Base-by-base conservation (phyloP, 1,284 basidiomycete species). In the Phellinidium pouzarii region DNA sequence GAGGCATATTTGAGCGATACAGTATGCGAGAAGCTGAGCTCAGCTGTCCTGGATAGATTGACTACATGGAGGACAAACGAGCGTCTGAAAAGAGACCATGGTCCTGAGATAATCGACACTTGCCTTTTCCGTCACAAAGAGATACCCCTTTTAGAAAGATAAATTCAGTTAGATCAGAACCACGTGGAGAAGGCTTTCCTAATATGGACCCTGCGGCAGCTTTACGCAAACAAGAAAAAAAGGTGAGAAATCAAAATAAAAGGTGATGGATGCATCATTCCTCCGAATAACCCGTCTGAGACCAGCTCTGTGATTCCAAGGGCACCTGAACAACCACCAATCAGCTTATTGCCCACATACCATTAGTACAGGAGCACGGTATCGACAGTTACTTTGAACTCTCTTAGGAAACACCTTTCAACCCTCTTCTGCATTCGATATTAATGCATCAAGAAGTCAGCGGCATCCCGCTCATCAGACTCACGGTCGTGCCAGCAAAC, bases 1-100 rank as follows among this genome's bases (percentile, higher is more conserved):
- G 42, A 54, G 11, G 31, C 47, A 43, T 54, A 54, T 54, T 54
- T 54, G 47, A 54, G n/a, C n/a, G n/a, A n/a, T n/a, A n/a, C n/a
- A 54, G 40, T 38, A 34, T n/a, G n/a, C n/a, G n/a, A n/a, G 38
- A 54, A 17, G 23, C 37, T 44, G 36, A 38, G 44, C 20, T 38
- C 29, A 31, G 45, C 27, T 45, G 17, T 19, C 42, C 48, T 37
- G 46, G 44, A 41, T 42, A 37, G 23, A n/a, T 44, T 19, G 34
- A 25, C 45, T 36, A 31, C 38, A 50, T 44, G 22, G 27, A 45
- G 53, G 23, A 45, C 47, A 54, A 54, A 54, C 53, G 42, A 50
- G 22, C 3, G 23, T 11, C 44, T 43, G 43, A 29, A 40, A 50
- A 49, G 20, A 23, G 53, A 25, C 34, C 31, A 36, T 42, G 29